Evolutionary conservation across 805 yeast genomes (phyloP).

Genomic region (Yarrowia sp.): DNA sequence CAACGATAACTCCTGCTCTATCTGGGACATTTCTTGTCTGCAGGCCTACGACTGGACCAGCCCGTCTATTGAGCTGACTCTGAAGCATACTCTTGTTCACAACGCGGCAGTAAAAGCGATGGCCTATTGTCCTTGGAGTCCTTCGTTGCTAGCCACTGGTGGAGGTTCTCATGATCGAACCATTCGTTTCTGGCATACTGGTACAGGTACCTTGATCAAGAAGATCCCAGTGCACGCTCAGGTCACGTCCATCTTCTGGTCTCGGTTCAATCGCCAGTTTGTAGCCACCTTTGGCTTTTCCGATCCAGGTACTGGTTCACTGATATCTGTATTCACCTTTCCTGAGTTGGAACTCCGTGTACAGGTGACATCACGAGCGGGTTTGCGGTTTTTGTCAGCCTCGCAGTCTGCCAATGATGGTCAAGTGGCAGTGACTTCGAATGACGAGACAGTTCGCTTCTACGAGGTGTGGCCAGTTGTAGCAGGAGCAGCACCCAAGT

Average conservation of each 20-base stretch:
- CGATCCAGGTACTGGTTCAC: slow-evolving; percentile 56
- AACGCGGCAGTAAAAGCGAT: slow-evolving; percentile 89
- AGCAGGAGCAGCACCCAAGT: slow-evolving; percentile 12
- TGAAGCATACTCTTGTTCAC: slow-evolving; percentile 64
- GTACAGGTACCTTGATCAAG: slow-evolving; percentile 72
- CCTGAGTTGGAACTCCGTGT: slow-evolving; percentile 63
- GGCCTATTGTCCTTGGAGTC: slow-evolving; percentile 91
- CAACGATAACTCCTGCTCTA: slow-evolving; percentile 78
- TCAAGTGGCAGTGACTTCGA: slow-evolving; percentile 74
- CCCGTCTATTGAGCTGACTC: slow-evolving; percentile 42
- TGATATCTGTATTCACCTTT: slow-evolving; percentile 69
- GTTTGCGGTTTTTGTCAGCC: slow-evolving; percentile 70
- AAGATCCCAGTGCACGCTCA: slow-evolving; percentile 70
- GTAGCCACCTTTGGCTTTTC: slow-evolving; percentile 86
- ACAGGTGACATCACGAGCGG: slow-evolving; percentile 59
- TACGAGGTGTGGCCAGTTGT: slow-evolving; percentile 69
- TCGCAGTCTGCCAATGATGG: slow-evolving; percentile 68
- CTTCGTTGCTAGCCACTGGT: slow-evolving; percentile 81
- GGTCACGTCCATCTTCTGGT: slow-evolving; percentile 82
- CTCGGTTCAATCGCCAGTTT: slow-evolving; percentile 64
- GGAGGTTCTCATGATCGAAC: slow-evolving; percentile 85
- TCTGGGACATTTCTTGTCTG: slow-evolving; percentile 66
- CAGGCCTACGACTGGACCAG: slow-evolving; percentile 43
- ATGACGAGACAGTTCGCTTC: slow-evolving; percentile 78
- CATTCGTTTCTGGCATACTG: slow-evolving; percentile 87